A percentile compares a stretch with the other conserved stretches of the same genome.
phyloP scores from a whole-genome alignment of 2,329 filamentous ascomycete species.

The Fusarium tanahbumbuense region DNA sequence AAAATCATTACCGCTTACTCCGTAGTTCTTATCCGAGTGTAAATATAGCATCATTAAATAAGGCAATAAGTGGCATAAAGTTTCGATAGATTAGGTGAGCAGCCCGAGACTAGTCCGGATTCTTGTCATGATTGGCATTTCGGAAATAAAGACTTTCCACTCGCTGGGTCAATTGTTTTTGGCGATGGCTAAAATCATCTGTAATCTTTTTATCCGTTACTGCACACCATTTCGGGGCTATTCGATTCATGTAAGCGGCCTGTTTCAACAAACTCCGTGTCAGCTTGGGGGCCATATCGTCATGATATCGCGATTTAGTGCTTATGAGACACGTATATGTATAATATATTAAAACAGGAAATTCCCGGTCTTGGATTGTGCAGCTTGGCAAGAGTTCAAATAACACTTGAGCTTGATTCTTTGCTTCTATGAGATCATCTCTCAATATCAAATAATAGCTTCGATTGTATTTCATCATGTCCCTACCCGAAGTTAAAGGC shows the following conservation, averaged over 20 bases:
- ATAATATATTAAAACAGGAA: neutral
- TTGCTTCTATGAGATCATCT: fast-evolving
- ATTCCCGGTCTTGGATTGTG: neutral
- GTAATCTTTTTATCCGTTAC: neutral
- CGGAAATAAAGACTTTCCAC: neutral
- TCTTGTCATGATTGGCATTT: neutral
- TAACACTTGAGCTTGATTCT: too few relatives aligned
- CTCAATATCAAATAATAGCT: neutral
- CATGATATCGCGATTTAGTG: slow-evolving; percentile 5
- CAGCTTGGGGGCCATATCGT: slow-evolving; percentile 2
- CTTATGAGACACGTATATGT: slow-evolving; percentile 3
- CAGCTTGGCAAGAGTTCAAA: too few relatives aligned
- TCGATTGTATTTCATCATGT: neutral
- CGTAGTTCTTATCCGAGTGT: neutral
- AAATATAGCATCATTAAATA: neutral
- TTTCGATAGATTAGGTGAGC: neutral
- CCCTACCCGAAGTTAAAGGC: neutral
- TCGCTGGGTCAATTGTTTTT: slow-evolving; percentile 1
- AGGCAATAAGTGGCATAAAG: neutral
- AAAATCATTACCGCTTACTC: neutral
- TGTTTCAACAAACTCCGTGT: neutral
- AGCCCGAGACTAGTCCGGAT: neutral
- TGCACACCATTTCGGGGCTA: slow-evolving; percentile 6
- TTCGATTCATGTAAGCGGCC: neutral
- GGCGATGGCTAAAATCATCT: neutral